Evolutionary conservation across 805 yeast genomes (phyloP).

Genomic region (Millerago galiae): DNA sequence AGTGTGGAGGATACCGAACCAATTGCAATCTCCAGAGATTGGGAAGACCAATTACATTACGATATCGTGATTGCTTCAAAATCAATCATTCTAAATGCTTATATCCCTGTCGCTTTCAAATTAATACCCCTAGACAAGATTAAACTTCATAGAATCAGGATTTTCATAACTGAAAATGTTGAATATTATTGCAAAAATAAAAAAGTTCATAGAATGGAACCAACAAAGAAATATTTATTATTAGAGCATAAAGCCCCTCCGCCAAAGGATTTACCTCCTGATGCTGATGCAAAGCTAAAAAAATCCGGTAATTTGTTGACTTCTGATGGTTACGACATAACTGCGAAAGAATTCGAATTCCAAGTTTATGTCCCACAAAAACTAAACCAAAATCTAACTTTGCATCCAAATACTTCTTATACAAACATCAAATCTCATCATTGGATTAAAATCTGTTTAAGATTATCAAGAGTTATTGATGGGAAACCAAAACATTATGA

Average conservation of each 20-base stretch:
- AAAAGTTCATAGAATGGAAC: constrained; percentile 89
- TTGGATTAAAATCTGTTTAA: constrained; percentile 86
- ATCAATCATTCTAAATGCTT: constrained; percentile 76
- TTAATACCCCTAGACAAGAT: constrained; percentile 84
- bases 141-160: constrained; percentile 76
- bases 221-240: constrained; percentile 70
- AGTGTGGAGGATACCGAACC: constrained; percentile 91
- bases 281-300: constrained; percentile 31
- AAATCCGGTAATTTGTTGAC: constrained; percentile 34
- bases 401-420: constrained; percentile 84
- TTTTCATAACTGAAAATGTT: constrained; percentile 80
- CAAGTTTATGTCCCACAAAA: constrained; percentile 78
- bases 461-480: constrained; percentile 65
- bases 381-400: constrained; percentile 45
- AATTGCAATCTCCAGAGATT: constrained; percentile 78
- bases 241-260: constrained; percentile 71
- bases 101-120: constrained; percentile 76
- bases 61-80: constrained; percentile 90
- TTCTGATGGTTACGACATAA: constrained; percentile 42
- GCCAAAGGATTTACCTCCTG: constrained; percentile 26
- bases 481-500: constrained; percentile 86
- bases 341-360: constrained; percentile 77
- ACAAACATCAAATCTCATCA: constrained; percentile 82
- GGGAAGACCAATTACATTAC: constrained; percentile 90
- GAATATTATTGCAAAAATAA: constrained; percentile 85